Conservation (phyloP, 164 flowering plant genomes). For the Houttuynia cordata region DNA sequence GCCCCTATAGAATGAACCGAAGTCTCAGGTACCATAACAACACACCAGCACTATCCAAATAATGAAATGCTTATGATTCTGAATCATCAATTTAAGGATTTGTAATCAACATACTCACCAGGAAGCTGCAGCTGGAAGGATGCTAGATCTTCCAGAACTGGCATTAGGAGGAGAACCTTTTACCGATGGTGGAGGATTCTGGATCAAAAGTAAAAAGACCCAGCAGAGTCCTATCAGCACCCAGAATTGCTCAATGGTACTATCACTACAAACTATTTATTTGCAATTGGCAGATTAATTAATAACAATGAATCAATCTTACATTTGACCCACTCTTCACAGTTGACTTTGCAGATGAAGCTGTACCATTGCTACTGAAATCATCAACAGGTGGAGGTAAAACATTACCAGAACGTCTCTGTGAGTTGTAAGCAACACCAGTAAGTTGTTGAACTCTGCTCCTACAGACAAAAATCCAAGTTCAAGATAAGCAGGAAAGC, state of each 20-base stretch:
- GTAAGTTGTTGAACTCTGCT: constrained; percentile 45
- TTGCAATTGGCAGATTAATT: background rate
- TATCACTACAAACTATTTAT: background rate
- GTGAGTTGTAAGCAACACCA: constrained; percentile 27
- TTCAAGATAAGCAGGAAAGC: background rate
- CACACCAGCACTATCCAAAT: background rate
- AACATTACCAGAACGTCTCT: constrained; percentile 35
- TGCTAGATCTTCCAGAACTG: constrained; percentile 50
- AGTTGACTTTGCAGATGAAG: constrained; percentile 18
- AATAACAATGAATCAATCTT: constrained; percentile 8
- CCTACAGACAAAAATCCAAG: constrained; percentile 11
- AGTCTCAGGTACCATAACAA: background rate
- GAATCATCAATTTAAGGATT: constrained; percentile 2
- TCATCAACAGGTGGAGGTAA: constrained; percentile 51
- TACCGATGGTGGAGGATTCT: constrained; percentile 30
- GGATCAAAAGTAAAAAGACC: constrained; percentile 6
- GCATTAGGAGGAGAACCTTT: constrained; percentile 68
- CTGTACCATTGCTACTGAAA: constrained; percentile 2
- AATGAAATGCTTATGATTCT: background rate
- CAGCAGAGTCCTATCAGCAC: background rate
- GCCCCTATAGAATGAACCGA: constrained; percentile 42
- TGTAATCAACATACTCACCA: constrained; percentile 34
- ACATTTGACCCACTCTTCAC: constrained; percentile 23
- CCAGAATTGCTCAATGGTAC: background rate
- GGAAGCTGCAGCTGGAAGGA: constrained; percentile 80